Percentiles rank a stretch among this genome's conserved stretches.
These are phyloP conservation scores for Nakaseomyces sp. DNA, from an alignment of 1,139 yeast genomes.

Conservation along the genomic window DNA sequence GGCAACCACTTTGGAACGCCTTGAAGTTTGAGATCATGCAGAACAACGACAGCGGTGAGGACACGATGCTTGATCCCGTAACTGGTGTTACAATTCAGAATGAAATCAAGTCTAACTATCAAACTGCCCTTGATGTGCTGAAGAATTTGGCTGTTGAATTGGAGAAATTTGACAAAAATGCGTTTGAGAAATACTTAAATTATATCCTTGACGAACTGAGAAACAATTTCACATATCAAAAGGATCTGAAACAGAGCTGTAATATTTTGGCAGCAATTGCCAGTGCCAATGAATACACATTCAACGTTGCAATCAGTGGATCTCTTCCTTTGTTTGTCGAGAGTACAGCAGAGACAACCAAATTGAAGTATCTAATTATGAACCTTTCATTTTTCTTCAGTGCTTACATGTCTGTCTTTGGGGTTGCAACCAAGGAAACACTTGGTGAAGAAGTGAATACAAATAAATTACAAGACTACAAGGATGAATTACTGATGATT, in stretches of 20 bases:
- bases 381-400: constrained; percentile 49
- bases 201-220: constrained; percentile 49
- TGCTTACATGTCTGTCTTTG: constrained; percentile 35
- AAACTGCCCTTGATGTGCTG: constrained; percentile 44
- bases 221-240: constrained; percentile 45
- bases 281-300: constrained; percentile 36
- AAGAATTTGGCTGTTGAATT: constrained; percentile 36
- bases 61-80: constrained; percentile 10
- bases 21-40: constrained; percentile 81
- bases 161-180: constrained; percentile 32
- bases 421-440: constrained; percentile 14
- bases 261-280: constrained; percentile 52
- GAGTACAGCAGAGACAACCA: constrained; percentile 35
- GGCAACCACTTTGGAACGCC: constrained; percentile 80
- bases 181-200: constrained; percentile 32
- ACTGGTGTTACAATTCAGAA: constrained; percentile 5
- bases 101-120: constrained; percentile 27
- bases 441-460: constrained; percentile 12
- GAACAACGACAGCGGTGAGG: constrained; percentile 43
- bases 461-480: constrained; percentile 38
- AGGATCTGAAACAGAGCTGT: constrained; percentile 52
- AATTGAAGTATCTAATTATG: constrained; percentile 53
- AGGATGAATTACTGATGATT: constrained; percentile 59
- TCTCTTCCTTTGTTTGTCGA: constrained; percentile 35
- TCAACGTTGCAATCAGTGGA: constrained; percentile 39